Base-by-base conservation (phyloP, 306 rosid species). In the Sicyos edulis region DNA sequence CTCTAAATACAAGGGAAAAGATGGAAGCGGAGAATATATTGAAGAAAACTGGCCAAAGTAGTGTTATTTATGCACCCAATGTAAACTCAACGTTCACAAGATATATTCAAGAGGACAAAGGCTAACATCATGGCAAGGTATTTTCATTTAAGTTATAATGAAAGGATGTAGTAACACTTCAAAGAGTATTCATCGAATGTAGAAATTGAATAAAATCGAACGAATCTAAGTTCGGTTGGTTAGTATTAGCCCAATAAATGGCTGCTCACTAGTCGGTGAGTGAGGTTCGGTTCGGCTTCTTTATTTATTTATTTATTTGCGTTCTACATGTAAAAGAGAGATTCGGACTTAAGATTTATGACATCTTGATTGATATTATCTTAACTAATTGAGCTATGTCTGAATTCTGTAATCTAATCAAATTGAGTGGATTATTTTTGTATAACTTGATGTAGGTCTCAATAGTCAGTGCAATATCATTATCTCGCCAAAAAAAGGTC, bases 31-130 rank as follows among this genome's bases (percentile, higher is more conserved):
- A 71, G 42, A 63, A 75, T 12, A 32, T 71, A 20, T 70, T 44
- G 74, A 75, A 79, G 70, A 55, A 32, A 49, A 75, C 79, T 17
- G 77, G 79, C 9, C 50, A 10, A 16, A 75, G 77, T 63, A 56
- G 64, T 44, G 62, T 80, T 16, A 73, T 73, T 56, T 57, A 73
- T 17, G 62, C 71, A 11, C 54, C 54, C 34, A 10, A n/a, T 65
- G 29, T 54, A 45, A 62, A 10, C 72, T 66, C 40, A 17, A 6
- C 40, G 5, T 67, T 47, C 29, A 21, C 26, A 12, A 20, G 6
- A 65, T n/a, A 66, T 6, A 42, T 66, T 45, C 67, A 59, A 60
- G 65, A 59, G 65, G 65, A 60, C 15, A 60, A 60, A 26, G 45
- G 34, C 44, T 60, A 24, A 29, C 44, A 60, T 60, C 19, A 6